Evolutionary conservation across 2,329 filamentous ascomycete genomes (phyloP).

Genomic region (Trichoderma sp.): DNA sequence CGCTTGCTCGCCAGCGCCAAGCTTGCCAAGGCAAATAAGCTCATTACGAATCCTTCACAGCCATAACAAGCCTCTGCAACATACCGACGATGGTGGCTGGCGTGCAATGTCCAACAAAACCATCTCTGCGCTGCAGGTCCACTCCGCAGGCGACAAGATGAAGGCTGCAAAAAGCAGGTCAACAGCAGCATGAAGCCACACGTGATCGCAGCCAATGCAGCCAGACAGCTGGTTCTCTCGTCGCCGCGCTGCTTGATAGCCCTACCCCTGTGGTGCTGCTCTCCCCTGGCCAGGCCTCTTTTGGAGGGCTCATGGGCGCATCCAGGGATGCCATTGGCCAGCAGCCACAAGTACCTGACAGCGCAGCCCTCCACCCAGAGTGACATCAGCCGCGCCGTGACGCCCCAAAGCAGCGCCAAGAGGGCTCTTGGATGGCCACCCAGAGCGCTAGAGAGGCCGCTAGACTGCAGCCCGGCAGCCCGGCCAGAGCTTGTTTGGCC

Average conservation of each 20-base stretch:
- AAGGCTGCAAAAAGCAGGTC: not conserved
- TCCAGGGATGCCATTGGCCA: slow-evolving; percentile 1
- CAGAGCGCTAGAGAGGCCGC: not conserved
- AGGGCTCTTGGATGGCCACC: not conserved
- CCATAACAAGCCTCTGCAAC: slow-evolving; percentile 6
- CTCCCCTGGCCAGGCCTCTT: slow-evolving; percentile 9
- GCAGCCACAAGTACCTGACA: slow-evolving; percentile 16
- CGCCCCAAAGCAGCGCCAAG: not conserved
- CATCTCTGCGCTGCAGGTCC: too few relatives aligned
- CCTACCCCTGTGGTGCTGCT: not conserved
- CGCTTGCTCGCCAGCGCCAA: too few relatives aligned
- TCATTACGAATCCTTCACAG: not conserved
- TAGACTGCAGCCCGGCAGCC: not conserved
- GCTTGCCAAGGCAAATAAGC: too few relatives aligned
- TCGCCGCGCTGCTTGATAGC: not conserved
- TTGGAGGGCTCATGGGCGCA: slow-evolving; percentile 19
- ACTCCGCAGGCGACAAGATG: too few relatives aligned
- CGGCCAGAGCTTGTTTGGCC: slow-evolving; percentile 18
- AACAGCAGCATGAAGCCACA: not conserved
- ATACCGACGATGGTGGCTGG: not conserved
- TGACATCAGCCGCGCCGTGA: slow-evolving; percentile 3
- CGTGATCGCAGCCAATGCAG: slow-evolving; percentile 6
- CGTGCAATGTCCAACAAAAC: too few relatives aligned
- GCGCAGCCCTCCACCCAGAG: slow-evolving; percentile 2
- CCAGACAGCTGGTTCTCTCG: not conserved